Base-by-base conservation (phyloP, 1,139 yeast species). In the Candida gigantensis region DNA sequence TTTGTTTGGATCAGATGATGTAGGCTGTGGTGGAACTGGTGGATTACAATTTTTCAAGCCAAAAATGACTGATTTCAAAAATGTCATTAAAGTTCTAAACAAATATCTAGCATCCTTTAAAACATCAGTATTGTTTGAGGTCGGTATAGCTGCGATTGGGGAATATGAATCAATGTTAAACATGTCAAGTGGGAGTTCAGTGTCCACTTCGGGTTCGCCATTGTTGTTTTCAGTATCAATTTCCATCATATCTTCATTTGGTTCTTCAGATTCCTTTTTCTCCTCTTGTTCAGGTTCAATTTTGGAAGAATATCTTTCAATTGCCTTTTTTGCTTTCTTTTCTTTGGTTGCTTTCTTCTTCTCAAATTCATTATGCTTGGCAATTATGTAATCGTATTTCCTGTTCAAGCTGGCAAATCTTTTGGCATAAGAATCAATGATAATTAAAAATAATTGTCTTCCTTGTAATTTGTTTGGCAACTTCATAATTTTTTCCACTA, bases 31-130 rank as follows among this genome's bases (percentile, higher is more conserved):
- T 4, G 81, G 82, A 0, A 92, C 85, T 2, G 94, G 86, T 1
- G 97, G 96, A 53, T 90, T 92, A 56, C 96, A 89, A 40, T 82
- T 82, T 55, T 89, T 89, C 48, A 94, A 70, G 1, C 96, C 96
- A 60, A 84, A 88, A 50, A 92, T 84, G 30, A 90, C 87, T 0
- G 97, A 87, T 54, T 92, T 89, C 52, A 92, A 67, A 53, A 92
- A 94, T 5, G 92, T 84, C 84, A 94, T 79, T 39, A 94, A 68
- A 6, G 96, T 89, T 48, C 94, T 79, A 73, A 89, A 89, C 26
- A 92, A 66, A 51, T 86, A 87, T 36, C 94, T 77, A 1, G 96
- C 95, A 57, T 90, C 97, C 50, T 87, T 87, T 37, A 87, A 69
- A 18, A 89, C 84, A 49, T 84, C 92, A 13, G 81, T 71, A 17